phyloP scores from a whole-genome alignment of 1,284 basidiomycete species.

The Xerocomus minutiporus region DNA sequence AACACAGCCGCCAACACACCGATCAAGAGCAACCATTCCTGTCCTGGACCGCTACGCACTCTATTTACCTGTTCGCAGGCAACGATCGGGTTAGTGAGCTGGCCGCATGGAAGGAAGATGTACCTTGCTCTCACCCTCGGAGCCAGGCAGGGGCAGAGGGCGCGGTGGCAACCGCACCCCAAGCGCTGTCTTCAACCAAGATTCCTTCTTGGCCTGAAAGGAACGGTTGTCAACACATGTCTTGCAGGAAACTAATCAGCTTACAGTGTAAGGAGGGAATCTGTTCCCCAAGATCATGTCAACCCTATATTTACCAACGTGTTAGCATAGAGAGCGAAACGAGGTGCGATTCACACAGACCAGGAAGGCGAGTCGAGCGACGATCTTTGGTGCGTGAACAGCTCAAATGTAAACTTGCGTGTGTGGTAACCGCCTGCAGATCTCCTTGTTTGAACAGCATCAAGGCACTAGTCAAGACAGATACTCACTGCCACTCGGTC shows the following conservation, averaged over 20 bases:
- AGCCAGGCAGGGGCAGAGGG: conserved; percentile 6
- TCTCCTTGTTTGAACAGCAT: neutral
- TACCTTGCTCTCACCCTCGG: conserved; percentile 18
- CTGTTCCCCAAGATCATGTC: conserved; percentile 54
- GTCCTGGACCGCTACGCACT: neutral
- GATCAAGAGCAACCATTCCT: conserved; percentile 5
- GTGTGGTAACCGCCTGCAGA: conserved; percentile 55
- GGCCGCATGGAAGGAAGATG: neutral
- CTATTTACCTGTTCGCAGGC: conserved; percentile 3
- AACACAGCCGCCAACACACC: conserved; percentile 8
- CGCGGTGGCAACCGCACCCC: conserved; percentile 25
- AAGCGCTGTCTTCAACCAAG: conserved; percentile 14
- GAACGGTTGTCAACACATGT: neutral
- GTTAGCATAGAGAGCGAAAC: conserved; percentile 1
- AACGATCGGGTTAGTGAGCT: conserved; percentile 15
- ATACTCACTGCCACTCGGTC: conserved; percentile 64
- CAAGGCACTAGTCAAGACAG: neutral
- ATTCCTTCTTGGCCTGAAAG: conserved; percentile 25
- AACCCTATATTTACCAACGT: conserved; percentile 38
- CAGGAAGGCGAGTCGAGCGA: conserved; percentile 63
- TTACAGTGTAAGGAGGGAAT: conserved; percentile 63
- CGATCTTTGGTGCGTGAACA: conserved; percentile 63
- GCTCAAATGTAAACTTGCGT: conserved; percentile 62
- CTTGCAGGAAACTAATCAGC: conserved; percentile 7
- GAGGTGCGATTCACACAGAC: conserved; percentile 32